Percentiles rank a stretch among this genome's conserved stretches.
phyloP scores from a whole-genome alignment of 352 stramenopile species.

The Globisporangium okanoganense region DNA sequence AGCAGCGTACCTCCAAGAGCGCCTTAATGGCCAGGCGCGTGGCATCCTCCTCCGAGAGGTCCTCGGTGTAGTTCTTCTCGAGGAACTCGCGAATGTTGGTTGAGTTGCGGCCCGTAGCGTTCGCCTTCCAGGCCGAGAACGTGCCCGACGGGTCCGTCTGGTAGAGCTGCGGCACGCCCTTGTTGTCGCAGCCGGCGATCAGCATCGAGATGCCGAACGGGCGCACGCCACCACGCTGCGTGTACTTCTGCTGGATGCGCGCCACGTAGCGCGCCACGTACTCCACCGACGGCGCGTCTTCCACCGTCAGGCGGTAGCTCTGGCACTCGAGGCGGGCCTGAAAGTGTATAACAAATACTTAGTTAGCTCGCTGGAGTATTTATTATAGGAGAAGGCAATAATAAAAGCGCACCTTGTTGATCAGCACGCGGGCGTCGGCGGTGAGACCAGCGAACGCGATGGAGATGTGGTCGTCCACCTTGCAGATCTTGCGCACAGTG shows the following conservation, averaged over 20 bases:
- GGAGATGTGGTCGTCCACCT: slow-evolving; percentile 97
- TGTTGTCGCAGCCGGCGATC: slow-evolving; percentile 92
- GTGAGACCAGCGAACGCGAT: slow-evolving; percentile 98
- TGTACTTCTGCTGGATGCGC: slow-evolving; percentile 97
- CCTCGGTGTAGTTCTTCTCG: slow-evolving; percentile 96
- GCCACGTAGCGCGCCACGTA: slow-evolving; percentile 98
- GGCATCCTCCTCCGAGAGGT: slow-evolving; percentile 89
- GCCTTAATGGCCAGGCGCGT: slow-evolving; percentile 93
- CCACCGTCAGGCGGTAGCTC: slow-evolving; percentile 97
- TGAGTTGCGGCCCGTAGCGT: slow-evolving; percentile 96
- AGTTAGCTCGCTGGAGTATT: too few relatives aligned
- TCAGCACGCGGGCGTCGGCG: slow-evolving; percentile 96
- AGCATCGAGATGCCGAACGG: slow-evolving; percentile 99
- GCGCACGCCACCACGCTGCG: slow-evolving; percentile 96
- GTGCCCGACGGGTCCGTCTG: slow-evolving; percentile 98
- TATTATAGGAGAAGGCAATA: too few relatives aligned
- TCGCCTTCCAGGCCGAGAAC: slow-evolving; percentile 98
- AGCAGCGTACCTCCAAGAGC: slow-evolving; percentile 93
- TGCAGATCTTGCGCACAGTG: slow-evolving; percentile 99
- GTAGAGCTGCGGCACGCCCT: slow-evolving; percentile 94
- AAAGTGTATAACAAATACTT: too few relatives aligned
- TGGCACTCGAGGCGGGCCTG: slow-evolving; percentile 95
- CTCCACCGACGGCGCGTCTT: slow-evolving; percentile 93
- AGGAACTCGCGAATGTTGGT: slow-evolving; percentile 98
- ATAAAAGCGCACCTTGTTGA: slow-evolving; percentile 88